Base-by-base conservation (phyloP, 1,139 yeast species). In the Saccharomyces hybrid region DNA sequence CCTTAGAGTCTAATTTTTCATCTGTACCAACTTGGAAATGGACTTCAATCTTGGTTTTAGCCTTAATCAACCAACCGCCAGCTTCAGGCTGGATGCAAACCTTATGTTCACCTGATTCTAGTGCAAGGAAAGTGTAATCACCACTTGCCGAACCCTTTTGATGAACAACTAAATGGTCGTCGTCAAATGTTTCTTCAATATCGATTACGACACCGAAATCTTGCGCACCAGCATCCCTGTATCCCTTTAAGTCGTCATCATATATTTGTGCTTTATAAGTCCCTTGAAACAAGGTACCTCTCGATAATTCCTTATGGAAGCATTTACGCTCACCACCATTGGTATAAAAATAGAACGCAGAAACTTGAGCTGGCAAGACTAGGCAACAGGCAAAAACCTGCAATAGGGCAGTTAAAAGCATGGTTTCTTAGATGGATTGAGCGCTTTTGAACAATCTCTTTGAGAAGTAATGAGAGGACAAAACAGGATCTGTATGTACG, bases 31-130 rank as follows among this genome's bases (percentile, higher is more conserved):
- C 73, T 27, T 75, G 76, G 59, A 81, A 72, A 29, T 78, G 78
- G 38, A 79, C 62, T 38, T 67, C 66, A 59, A 81, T 72, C 69
- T 75, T 78, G 56, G 68, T 82, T 65, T 70, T 80, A 59, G 67
- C 75, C 69, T 69, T 73, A 55, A 73, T 75, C 70, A 77, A 78
- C 88, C 82, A 82, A 56, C 82, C 83, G 59, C 78, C 79, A 41
- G 81, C 76, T 59, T 81, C 78, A 3, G 89, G 86, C 56, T 84
- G 82, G 64, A 85, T 76, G 70, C 95, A 86, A 50, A 86, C 78
- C 62, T 81, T 74, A 72, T 86, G 93, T 65, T 84, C 88, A 47
- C 93, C 95, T 38, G 83, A 75, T 51, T 82, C 89, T 49, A 81
- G 73, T 1, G 91, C 85, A 34, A 82, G 79, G 71, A 84, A 85